Conservation (phyloP, 2,329 filamentous ascomycete species). For the Epichloe scottii region DNA sequence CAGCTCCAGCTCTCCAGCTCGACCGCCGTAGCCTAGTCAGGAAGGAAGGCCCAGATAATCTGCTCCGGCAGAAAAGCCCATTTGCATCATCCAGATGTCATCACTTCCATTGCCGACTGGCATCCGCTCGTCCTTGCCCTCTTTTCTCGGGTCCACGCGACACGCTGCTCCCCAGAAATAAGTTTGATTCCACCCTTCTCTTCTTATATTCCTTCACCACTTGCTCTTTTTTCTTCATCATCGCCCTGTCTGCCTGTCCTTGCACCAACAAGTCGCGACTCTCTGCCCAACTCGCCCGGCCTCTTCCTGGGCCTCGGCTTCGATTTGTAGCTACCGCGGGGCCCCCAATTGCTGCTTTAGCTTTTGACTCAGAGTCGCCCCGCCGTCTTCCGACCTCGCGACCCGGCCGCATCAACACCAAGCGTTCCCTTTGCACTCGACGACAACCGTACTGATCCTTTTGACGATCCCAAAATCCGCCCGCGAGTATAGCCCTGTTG, state of each 20-base stretch:
- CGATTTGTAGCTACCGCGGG: conserved; percentile 8
- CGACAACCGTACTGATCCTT: background rate
- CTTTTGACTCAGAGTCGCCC: conserved; percentile 13
- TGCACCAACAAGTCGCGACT: background rate
- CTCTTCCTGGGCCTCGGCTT: conserved; percentile 6
- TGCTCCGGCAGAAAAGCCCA: too few species aligned
- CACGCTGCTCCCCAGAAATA: background rate
- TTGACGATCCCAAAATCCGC: background rate
- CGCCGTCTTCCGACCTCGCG: conserved; percentile 8
- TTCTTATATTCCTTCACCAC: background rate
- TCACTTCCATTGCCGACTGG: background rate
- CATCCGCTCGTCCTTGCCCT: background rate
- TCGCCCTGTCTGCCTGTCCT: background rate
- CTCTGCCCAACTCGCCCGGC: background rate
- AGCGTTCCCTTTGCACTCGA: conserved; percentile 1
- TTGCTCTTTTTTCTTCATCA: background rate
- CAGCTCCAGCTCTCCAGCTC: too few species aligned
- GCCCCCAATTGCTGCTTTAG: conserved; percentile 10
- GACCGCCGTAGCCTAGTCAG: too few species aligned
- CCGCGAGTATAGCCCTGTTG: background rate
- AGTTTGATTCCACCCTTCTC: background rate
- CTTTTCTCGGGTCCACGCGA: background rate
- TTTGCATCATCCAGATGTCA: background rate
- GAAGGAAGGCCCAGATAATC: too few species aligned
- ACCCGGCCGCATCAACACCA: conserved; percentile 2